A percentile compares a stretch with the other conserved stretches of the same genome.
These are phyloP conservation scores for Ilex aquifolium DNA, from an alignment of 257 asterid species.

Conservation along the genomic window DNA sequence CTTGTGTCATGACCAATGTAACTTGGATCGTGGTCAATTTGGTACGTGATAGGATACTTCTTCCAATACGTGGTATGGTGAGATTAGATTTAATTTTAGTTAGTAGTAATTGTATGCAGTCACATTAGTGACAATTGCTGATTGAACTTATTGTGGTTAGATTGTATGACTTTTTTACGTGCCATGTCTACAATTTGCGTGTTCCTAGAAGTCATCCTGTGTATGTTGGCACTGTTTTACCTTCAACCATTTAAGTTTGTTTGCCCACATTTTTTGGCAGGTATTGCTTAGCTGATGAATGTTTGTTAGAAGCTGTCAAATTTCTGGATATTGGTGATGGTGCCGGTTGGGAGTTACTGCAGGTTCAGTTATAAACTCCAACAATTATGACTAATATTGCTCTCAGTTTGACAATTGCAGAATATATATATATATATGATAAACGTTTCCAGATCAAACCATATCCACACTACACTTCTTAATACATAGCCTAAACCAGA, in stretches of 20 bases:
- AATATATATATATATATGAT: not conserved
- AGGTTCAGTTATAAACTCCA: constrained; percentile 38
- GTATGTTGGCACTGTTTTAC: not conserved
- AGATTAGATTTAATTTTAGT: too few relatives aligned
- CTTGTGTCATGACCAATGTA: too few relatives aligned
- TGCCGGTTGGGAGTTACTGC: constrained; percentile 93
- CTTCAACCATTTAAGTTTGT: not conserved
- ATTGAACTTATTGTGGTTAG: not conserved
- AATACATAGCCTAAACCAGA: too few relatives aligned
- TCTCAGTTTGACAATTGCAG: not conserved
- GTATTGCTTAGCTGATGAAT: constrained; percentile 80
- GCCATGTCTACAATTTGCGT: not conserved
- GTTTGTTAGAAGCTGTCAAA: constrained; percentile 65
- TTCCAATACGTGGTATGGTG: too few relatives aligned
- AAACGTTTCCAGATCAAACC: not conserved
- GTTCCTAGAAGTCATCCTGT: not conserved
- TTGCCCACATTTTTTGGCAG: constrained; percentile 26
- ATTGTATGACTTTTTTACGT: not conserved
- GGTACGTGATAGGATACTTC: too few relatives aligned
- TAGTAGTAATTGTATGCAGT: not conserved
- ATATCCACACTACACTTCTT: too few relatives aligned
- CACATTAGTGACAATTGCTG: not conserved
- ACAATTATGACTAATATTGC: constrained; percentile 1
- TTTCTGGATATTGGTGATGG: constrained; percentile 69
- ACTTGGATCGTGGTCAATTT: too few relatives aligned